These are phyloP conservation scores for Linnemannia schmuckeri DNA, from an alignment of 192 early-diverging fungal genomes.

Conservation along the genomic window DNA sequence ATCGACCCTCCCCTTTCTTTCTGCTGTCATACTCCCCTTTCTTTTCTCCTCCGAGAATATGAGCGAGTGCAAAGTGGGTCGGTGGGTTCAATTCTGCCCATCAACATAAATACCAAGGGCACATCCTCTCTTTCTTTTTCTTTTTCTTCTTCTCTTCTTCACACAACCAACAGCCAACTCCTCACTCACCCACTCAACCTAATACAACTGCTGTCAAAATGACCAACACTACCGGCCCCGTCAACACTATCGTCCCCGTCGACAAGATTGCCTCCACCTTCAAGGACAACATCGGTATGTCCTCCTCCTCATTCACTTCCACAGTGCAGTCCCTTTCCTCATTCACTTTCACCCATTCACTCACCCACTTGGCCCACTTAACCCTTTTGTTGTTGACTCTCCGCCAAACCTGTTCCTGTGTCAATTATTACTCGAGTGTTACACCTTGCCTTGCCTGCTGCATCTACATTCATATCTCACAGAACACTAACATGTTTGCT, in stretches of 20 bases:
- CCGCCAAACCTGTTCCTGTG: neutral
- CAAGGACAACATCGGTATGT: slow-evolving; percentile 50
- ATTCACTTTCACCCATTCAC: neutral
- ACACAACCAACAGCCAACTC: neutral
- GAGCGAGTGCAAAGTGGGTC: neutral
- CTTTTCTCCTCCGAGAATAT: no score
- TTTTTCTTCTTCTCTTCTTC: neutral
- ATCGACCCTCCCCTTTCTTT: no score
- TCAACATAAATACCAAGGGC: neutral
- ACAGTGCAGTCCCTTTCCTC: neutral
- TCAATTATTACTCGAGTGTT: neutral
- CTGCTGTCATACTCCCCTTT: no score
- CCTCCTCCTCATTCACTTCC: neutral
- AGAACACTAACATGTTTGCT: neutral
- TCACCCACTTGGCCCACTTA: neutral
- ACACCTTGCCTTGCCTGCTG: no score
- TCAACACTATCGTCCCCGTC: slow-evolving; percentile 30
- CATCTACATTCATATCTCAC: neutral
- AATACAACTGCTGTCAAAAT: slow-evolving; percentile 3
- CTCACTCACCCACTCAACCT: neutral
- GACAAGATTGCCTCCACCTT: slow-evolving; percentile 50
- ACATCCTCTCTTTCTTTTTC: neutral
- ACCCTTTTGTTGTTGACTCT: neutral
- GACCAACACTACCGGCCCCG: slow-evolving; percentile 12
- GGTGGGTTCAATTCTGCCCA: neutral